Conservation (phyloP, 371 early-diverging fungal genomes). For the Umbelopsis sp. region DNA sequence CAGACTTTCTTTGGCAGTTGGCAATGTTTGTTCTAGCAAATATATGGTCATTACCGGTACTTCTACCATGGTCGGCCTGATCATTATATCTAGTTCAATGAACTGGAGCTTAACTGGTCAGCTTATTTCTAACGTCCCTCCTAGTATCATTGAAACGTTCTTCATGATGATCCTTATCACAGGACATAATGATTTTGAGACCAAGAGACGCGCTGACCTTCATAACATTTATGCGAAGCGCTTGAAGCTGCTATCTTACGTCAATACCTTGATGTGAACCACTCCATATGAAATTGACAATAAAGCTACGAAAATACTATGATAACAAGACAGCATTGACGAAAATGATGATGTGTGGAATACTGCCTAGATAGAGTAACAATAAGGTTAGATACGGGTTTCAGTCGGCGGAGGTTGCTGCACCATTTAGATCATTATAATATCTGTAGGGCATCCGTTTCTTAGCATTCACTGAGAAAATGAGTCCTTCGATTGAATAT, state of each 20-base stretch:
- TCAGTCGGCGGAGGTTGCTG: too few species aligned
- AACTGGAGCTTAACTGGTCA: conserved; percentile 28
- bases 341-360: too few species aligned
- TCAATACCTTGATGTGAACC: neutral
- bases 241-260: conserved; percentile 22
- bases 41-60: conserved; percentile 20
- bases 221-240: conserved; percentile 25
- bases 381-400: too few species aligned
- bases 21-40: conserved; percentile 23
- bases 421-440: too few species aligned
- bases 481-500: too few species aligned
- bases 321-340: too few species aligned
- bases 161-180: conserved; percentile 28
- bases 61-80: conserved; percentile 21
- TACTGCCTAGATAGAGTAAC: too few species aligned
- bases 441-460: too few species aligned
- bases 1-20: conserved; percentile 23
- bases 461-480: too few species aligned
- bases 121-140: conserved; percentile 29
- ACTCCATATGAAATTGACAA: too few species aligned
- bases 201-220: conserved; percentile 23
- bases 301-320: too few species aligned
- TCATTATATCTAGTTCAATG: conserved; percentile 26
- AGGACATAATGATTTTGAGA: conserved; percentile 27
- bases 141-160: conserved; percentile 33